A percentile compares a stretch with the other conserved stretches of the same genome.
Evolutionary conservation across 257 asterid genomes (phyloP).

Genomic region (Lycium barbarum): DNA sequence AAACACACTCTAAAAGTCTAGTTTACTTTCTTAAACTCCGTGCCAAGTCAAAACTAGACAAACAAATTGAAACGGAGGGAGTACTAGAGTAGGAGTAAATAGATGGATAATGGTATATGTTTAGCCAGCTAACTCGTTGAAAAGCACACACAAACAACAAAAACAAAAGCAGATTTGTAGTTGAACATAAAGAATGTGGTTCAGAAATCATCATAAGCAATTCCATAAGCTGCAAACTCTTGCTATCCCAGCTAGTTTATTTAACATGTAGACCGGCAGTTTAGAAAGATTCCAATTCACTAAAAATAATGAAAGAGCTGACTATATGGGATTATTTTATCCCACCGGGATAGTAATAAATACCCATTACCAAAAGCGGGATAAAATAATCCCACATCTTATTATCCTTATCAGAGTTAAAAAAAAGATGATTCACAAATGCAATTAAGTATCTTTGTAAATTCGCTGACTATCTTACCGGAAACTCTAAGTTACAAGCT

Average conservation of each 20-base stretch:
- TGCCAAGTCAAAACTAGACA: too few relatives aligned
- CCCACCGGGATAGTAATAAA: too few relatives aligned
- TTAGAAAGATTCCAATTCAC: background rate
- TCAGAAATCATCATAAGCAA: background rate
- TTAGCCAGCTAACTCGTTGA: background rate
- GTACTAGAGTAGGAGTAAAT: slow-evolving; percentile 9
- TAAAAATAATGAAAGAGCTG: background rate
- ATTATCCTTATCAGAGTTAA: too few relatives aligned
- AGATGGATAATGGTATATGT: background rate
- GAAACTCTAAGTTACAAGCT: slow-evolving; percentile 9
- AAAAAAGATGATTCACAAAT: background rate
- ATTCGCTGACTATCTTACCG: background rate
- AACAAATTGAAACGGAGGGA: too few relatives aligned
- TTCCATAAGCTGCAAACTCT: background rate
- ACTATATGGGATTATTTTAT: too few relatives aligned
- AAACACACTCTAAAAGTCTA: too few relatives aligned
- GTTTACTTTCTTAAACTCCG: too few relatives aligned
- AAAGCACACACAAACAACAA: background rate
- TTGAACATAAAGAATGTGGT: background rate
- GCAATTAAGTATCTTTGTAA: slow-evolving; percentile 5
- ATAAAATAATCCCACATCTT: too few relatives aligned
- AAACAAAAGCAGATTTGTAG: background rate
- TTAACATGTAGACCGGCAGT: background rate
- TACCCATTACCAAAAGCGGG: too few relatives aligned
- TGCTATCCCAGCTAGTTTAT: background rate